These are phyloP conservation scores for Kwoniella dendrophila DNA, from an alignment of 768 basidiomycete species.

Conservation along the genomic window DNA sequence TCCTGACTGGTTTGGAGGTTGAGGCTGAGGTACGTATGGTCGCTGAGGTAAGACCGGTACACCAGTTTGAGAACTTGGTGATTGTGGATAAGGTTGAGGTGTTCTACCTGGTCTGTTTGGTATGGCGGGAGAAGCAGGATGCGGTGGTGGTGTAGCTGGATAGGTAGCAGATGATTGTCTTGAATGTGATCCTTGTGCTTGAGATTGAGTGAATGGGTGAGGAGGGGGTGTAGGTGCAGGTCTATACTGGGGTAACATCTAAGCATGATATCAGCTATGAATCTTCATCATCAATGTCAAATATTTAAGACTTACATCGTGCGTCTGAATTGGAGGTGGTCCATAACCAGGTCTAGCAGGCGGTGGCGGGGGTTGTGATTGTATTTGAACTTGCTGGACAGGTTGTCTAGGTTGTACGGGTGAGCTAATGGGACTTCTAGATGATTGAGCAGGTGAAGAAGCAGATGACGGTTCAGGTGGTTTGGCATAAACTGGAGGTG, in stretches of 20 bases:
- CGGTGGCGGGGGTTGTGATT: conserved; percentile 15
- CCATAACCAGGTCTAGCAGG: conserved; percentile 28
- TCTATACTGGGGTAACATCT: conserved; percentile 48
- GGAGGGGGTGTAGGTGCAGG: conserved; percentile 51
- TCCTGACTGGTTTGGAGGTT: neutral
- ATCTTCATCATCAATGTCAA: neutral
- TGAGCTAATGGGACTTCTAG: conserved; percentile 8
- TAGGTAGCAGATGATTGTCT: conserved; percentile 36
- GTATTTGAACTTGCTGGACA: neutral
- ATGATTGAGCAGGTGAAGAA: conserved; percentile 22
- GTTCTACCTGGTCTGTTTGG: conserved; percentile 30
- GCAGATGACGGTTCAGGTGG: conserved; percentile 37
- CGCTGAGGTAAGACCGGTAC: conserved; percentile 26
- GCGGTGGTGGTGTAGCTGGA: conserved; percentile 19
- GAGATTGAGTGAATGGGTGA: conserved; percentile 47
- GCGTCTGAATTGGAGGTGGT: conserved; percentile 1
- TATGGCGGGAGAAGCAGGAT: conserved; percentile 45
- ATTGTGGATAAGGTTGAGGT: conserved; percentile 15
- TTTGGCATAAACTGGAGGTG: conserved; percentile 88
- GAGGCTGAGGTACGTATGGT: conserved; percentile 27
- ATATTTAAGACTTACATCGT: neutral
- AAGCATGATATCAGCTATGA: neutral
- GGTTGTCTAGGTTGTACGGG: neutral
- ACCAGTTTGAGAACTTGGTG: conserved; percentile 11
- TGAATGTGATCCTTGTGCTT: conserved; percentile 37